Evolutionary conservation across 129 eudicot species (phyloP), one percentile per base, ranked within the genome.

Genomic region (Pseudognaphalium luteoalbum): DNA sequence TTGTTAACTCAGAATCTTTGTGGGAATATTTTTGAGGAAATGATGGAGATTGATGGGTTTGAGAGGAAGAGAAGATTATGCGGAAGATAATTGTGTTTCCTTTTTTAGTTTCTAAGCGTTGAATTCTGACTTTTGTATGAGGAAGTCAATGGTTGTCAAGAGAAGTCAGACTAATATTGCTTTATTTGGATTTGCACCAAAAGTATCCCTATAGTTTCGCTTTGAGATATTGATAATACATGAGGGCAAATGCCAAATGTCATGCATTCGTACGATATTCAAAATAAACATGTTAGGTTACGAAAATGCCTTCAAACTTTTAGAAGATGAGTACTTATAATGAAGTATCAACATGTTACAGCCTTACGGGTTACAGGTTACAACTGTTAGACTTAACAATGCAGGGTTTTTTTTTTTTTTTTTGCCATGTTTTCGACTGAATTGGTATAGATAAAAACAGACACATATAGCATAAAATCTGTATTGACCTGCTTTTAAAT

Each of bases 41-140:
- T 62, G 66, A 42, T 50, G 75, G 77, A 42, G 59, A 74, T 71
- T 81, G 70, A 51, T 69, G 57, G 65, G 71, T 58, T 80, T 83
- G 87, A 83, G 87, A 77, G 87, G 83, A 65, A 73, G 66, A 77
- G 75, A 86, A 86, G 83, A 80, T 82, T 75, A 60, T 71, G 64
- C 82, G 86, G 89, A 80, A 68, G 34, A 59, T 28, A 66, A 73
- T 35, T 51, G 72, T 64, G 70, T 42, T 78, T 35, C 56, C 28
- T 3, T 25, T 30, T 51, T 21, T 20, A 7, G 30, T 32, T 7
- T 50, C 4, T 11, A 33, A 17, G 34, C 32, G 50, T 74, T 39
- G n/a, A 32, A 19, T 68, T 68, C 68, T 68, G 75, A 77, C 47
- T 77, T 60, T 77, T 67, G 29, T 33, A 32, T 21, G 3, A 21